These are phyloP conservation scores for Cubamyces sp. DNA, from an alignment of 768 basidiomycete genomes.

Conservation along the genomic window DNA sequence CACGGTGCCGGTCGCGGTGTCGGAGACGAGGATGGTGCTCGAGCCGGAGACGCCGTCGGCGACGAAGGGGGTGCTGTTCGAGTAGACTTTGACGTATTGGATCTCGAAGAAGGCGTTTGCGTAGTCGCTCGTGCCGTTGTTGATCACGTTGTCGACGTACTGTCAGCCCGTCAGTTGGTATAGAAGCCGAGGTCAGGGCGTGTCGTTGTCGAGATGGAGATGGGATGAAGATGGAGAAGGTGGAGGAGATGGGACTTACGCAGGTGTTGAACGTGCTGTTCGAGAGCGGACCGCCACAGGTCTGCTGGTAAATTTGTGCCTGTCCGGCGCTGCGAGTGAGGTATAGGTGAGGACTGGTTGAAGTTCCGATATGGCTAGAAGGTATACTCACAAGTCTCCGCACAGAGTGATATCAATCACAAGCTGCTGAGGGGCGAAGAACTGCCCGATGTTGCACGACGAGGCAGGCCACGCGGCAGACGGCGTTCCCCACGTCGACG, in stretches of 20 bases:
- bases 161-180: neutral
- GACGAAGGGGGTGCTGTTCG: conserved; percentile 17
- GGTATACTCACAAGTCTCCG: conserved; percentile 47
- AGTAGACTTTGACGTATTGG: conserved; percentile 58
- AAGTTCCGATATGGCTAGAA: too few species aligned
- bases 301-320: conserved; percentile 45
- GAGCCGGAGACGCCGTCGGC: conserved; percentile 7
- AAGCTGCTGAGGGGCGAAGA: conserved; percentile 53
- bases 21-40: conserved; percentile 14
- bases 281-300: conserved; percentile 41
- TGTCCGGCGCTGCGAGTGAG: conserved; percentile 51
- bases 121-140: conserved; percentile 45
- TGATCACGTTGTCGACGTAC: conserved; percentile 56
- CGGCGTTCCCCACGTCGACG: conserved; percentile 48
- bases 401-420: conserved; percentile 63
- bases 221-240: neutral
- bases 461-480: conserved; percentile 45
- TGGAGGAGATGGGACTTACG: conserved; percentile 15
- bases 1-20: conserved; percentile 6
- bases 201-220: neutral
- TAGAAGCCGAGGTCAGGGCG: neutral
- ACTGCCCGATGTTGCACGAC: conserved; percentile 45
- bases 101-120: conserved; percentile 64
- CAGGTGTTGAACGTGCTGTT: conserved; percentile 41
- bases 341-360: neutral